Percentiles rank a stretch among this genome's conserved stretches.
phyloP scores from a whole-genome alignment of 768 basidiomycete species.

The Asterophora parasitica region DNA sequence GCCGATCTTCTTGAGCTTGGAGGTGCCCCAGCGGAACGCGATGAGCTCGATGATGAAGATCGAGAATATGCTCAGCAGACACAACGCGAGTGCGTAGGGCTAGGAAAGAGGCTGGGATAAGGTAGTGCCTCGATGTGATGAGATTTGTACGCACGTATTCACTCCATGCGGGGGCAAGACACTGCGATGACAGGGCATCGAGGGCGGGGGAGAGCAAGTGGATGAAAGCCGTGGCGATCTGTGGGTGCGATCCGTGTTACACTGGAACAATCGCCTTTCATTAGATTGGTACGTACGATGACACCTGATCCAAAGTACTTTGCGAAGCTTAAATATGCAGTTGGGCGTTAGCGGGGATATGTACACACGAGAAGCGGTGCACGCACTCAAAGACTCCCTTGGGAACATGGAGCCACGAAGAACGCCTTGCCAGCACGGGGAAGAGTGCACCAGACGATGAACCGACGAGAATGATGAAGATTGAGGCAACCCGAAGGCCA shows the following conservation, averaged over 20 bases:
- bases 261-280: conserved; percentile 3
- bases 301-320: conserved; percentile 92
- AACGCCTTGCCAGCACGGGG: conserved; percentile 58
- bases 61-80: conserved; percentile 73
- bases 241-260: conserved; percentile 4
- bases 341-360: conserved; percentile 19
- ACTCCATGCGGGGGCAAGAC: conserved; percentile 66
- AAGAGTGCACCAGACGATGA: conserved; percentile 63
- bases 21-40: conserved; percentile 83
- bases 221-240: conserved; percentile 90
- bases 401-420: conserved; percentile 52
- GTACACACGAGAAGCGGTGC: not conserved
- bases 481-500: conserved; percentile 59
- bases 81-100: conserved; percentile 81
- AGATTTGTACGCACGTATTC: conserved; percentile 54
- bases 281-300: conserved; percentile 47
- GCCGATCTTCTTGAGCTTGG: conserved; percentile 64
- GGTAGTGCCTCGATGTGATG: not conserved
- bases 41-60: conserved; percentile 85
- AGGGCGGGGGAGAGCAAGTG: conserved; percentile 77
- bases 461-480: conserved; percentile 68
- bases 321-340: conserved; percentile 46
- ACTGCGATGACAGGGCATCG: conserved; percentile 62
- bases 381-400: conserved; percentile 65
- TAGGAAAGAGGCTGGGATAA: conserved; percentile 23